Conservation (phyloP, 441 rosid species). For the Brassica balearica region DNA sequence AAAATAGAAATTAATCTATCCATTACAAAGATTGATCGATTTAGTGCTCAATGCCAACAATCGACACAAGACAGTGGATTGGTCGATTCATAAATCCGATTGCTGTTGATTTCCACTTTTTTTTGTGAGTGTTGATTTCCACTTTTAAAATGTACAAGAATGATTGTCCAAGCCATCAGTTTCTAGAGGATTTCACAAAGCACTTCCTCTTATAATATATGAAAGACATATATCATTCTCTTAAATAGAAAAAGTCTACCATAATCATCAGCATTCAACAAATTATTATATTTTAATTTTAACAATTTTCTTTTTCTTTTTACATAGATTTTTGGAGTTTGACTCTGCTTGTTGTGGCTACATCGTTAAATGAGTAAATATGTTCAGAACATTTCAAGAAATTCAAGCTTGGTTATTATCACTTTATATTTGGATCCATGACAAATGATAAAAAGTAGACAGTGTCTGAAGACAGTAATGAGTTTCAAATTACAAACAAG, state of each 20-base stretch:
- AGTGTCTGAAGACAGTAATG: not conserved
- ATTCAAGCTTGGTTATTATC: conserved; percentile 12
- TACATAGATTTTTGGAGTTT: conserved; percentile 11
- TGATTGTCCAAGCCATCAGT: conserved; percentile 57
- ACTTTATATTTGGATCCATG: not conserved
- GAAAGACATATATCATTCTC: not conserved
- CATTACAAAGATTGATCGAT: no score
- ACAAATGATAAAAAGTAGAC: not conserved
- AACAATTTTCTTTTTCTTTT: not conserved
- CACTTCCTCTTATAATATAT: conserved; percentile 34
- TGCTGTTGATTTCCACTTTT: conserved; percentile 47
- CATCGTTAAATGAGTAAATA: conserved; percentile 12
- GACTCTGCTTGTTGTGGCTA: conserved; percentile 21
- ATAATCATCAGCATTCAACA: conserved; percentile 36
- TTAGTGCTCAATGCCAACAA: no score
- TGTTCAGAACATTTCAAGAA: conserved; percentile 32
- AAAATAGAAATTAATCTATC: no score
- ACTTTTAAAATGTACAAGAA: conserved; percentile 61
- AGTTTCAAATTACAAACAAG: not conserved
- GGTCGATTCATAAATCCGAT: no score
- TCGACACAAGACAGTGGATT: no score
- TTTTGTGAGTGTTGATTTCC: conserved; percentile 29
- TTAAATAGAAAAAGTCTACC: not conserved
- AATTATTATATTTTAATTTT: conserved; percentile 32
- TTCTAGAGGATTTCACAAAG: conserved; percentile 58